These are phyloP conservation scores for Tuber borchii DNA, from an alignment of 495 filamentous ascomycete genomes.

Conservation along the genomic window DNA sequence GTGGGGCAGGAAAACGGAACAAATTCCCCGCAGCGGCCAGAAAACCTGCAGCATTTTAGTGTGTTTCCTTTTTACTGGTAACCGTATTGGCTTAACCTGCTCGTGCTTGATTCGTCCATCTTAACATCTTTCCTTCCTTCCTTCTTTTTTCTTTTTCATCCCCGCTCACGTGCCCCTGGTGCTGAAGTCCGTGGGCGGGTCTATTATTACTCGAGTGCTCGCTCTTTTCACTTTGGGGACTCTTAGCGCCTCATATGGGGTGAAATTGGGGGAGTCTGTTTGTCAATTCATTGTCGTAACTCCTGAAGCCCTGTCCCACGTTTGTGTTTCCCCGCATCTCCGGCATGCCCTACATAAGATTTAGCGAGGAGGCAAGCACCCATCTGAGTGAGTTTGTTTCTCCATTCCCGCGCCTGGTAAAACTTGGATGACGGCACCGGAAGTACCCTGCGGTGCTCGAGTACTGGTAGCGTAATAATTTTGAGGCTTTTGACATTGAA, in stretches of 20 bases:
- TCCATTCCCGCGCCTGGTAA: background rate
- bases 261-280: background rate
- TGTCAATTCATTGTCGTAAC: conserved; percentile 3
- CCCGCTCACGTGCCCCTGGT: background rate
- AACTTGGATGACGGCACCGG: background rate
- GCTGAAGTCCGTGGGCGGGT: background rate
- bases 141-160: background rate
- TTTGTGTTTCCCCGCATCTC: background rate
- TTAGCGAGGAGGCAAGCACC: background rate
- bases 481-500: conserved; percentile 1
- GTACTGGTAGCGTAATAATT: background rate
- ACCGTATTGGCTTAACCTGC: background rate
- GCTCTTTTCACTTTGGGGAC: background rate
- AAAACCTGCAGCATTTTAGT: background rate
- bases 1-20: background rate
- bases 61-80: background rate
- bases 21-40: background rate
- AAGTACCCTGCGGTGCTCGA: background rate
- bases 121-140: background rate
- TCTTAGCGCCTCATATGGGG: background rate
- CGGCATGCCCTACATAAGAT: background rate
- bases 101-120: background rate
- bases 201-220: background rate
- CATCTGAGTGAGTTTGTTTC: background rate
- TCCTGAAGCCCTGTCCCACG: background rate